These are phyloP conservation scores for Sphagnum tenellum DNA, from an alignment of 225 moss, liverwort and hornwort genomes.

Conservation along the genomic window DNA sequence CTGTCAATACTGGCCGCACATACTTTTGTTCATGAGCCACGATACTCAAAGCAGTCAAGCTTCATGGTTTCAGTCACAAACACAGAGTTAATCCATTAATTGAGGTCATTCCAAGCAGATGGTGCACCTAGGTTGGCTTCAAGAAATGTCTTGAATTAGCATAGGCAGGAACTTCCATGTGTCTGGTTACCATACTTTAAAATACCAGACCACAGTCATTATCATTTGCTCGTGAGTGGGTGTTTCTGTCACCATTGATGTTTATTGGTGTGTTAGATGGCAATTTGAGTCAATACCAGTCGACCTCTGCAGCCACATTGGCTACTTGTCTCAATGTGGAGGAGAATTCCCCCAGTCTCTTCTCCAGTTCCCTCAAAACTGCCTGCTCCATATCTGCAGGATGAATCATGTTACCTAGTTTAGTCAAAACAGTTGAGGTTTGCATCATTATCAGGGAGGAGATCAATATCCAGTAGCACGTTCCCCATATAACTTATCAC, in stretches of 20 bases:
- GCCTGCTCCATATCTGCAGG: conserved; percentile 88
- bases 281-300: conserved; percentile 50
- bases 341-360: conserved; percentile 43
- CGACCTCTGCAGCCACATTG: conserved; percentile 85
- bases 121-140: too few species aligned
- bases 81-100: background rate
- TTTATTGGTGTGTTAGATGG: background rate
- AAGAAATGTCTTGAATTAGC: too few species aligned
- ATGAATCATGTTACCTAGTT: too few species aligned
- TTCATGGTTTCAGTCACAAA: conserved; percentile 19
- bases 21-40: conserved; percentile 83
- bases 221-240: too few species aligned
- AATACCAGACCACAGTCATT: too few species aligned
- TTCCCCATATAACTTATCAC: too few species aligned
- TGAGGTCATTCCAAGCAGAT: background rate
- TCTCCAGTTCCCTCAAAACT: conserved; percentile 61
- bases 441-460: too few species aligned
- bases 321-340: conserved; percentile 57
- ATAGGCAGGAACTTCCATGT: too few species aligned
- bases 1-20: conserved; percentile 63
- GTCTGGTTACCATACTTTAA: too few species aligned
- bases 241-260: too few species aligned
- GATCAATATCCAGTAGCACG: too few species aligned
- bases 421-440: too few species aligned
- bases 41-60: conserved; percentile 61